Conservation (phyloP, 2,329 filamentous ascomycete species). For the Podosphaera fusca region DNA sequence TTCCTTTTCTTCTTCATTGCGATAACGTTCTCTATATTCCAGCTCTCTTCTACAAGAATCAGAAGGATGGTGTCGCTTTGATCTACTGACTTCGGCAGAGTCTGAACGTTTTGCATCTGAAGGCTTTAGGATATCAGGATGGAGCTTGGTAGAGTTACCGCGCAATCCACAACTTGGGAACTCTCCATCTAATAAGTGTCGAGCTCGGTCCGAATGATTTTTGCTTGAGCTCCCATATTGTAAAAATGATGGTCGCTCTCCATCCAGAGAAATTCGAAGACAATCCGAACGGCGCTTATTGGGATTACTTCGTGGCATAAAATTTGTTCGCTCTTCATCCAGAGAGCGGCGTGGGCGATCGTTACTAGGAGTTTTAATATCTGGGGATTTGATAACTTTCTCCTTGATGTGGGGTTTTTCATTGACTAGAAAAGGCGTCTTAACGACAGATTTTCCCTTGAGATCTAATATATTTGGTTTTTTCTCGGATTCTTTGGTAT, state of each 20-base stretch:
- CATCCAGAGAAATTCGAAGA: neutral
- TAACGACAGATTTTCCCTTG: constrained; percentile 12
- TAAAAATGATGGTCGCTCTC: neutral
- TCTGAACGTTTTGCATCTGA: no score
- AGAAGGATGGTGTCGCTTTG: neutral
- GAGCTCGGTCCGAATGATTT: neutral
- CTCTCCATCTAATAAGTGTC: no score
- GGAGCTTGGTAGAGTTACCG: no score
- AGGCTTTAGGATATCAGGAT: no score
- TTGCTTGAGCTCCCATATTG: neutral
- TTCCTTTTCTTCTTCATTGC: neutral
- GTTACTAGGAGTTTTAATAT: neutral
- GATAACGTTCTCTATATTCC: neutral
- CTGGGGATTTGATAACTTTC: neutral
- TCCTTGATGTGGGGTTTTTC: neutral
- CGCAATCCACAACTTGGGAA: no score
- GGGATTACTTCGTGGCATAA: neutral
- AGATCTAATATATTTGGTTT: constrained; percentile 7
- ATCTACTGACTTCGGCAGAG: no score
- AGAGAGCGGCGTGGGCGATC: neutral
- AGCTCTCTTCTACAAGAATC: neutral
- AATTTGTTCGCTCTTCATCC: neutral
- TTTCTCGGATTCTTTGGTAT: constrained; percentile 6
- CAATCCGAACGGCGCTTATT: neutral
- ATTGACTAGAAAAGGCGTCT: constrained; percentile 2